phyloP scores from a whole-genome alignment of 495 filamentous ascomycete genomes.

The Neurospora sp. region DNA sequence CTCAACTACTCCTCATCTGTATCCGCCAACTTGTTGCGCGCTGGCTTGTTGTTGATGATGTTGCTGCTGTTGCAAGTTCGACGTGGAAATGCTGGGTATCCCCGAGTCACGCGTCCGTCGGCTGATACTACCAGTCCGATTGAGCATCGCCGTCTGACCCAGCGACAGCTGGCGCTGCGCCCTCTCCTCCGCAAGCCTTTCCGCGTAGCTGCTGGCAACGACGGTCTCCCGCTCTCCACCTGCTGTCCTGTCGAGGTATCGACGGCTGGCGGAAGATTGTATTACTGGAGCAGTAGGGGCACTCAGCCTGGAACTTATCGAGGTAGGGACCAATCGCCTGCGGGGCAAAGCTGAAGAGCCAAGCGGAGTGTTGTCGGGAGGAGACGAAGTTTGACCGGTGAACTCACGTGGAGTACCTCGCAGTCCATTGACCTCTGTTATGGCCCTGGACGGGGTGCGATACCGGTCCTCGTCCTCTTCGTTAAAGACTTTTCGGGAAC shows the following conservation, averaged over 20 bases:
- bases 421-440: constrained; percentile 43
- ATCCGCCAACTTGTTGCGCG: background rate
- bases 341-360: constrained; percentile 33
- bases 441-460: constrained; percentile 45
- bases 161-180: constrained; percentile 30
- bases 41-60: background rate
- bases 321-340: constrained; percentile 29
- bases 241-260: constrained; percentile 37
- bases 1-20: background rate
- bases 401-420: constrained; percentile 25
- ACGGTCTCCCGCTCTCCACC: constrained; percentile 24
- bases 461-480: constrained; percentile 39
- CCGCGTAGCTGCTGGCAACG: constrained; percentile 18
- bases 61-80: background rate
- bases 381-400: constrained; percentile 13
- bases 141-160: constrained; percentile 28
- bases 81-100: constrained; percentile 14
- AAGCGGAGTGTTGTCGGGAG: constrained; percentile 19
- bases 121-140: constrained; percentile 32
- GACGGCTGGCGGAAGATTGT: constrained; percentile 21
- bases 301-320: constrained; percentile 27
- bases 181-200: constrained; percentile 33
- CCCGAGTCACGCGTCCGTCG: constrained; percentile 29
- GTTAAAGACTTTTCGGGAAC: constrained; percentile 30
- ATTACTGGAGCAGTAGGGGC: constrained; percentile 15